These are phyloP conservation scores for Zelonia costaricensis DNA, from an alignment of 208 protist species.

Conservation along the genomic window DNA sequence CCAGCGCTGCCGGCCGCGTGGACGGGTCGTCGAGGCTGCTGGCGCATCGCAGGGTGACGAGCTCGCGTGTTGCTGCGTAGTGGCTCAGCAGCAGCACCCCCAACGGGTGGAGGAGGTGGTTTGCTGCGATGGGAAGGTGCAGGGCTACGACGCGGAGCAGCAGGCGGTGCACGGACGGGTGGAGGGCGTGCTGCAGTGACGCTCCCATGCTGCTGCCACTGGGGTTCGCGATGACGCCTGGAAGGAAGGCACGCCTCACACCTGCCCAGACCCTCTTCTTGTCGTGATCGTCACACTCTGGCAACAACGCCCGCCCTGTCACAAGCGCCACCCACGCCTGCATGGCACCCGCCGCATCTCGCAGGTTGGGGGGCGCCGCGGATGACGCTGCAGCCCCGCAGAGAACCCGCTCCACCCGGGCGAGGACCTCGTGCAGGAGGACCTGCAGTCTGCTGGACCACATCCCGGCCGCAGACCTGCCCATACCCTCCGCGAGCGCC, in stretches of 20 bases:
- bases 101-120: conserved; percentile 2
- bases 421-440: conserved; percentile 4
- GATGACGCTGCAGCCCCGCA: too few relatives aligned
- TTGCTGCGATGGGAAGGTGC: not conserved
- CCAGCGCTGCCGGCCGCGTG: not conserved
- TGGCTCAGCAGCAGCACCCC: not conserved
- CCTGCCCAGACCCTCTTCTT: too few relatives aligned
- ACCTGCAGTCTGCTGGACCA: conserved; percentile 4
- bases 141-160: conserved; percentile 4
- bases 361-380: too few relatives aligned
- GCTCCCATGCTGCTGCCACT: too few relatives aligned
- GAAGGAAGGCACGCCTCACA: too few relatives aligned
- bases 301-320: too few relatives aligned
- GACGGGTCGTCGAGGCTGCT: not conserved
- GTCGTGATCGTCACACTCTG: too few relatives aligned
- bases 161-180: too few relatives aligned
- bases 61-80: not conserved
- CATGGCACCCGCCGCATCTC: too few relatives aligned
- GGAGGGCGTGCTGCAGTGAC: too few relatives aligned
- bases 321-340: too few relatives aligned
- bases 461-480: not conserved
- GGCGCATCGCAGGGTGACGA: not conserved
- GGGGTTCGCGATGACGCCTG: too few relatives aligned
- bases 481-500: conserved; percentile 14
- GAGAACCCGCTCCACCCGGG: not conserved